Evolutionary conservation across 2,329 filamentous ascomycete species (phyloP).

Genomic region (Zopfia rhizophila): DNA sequence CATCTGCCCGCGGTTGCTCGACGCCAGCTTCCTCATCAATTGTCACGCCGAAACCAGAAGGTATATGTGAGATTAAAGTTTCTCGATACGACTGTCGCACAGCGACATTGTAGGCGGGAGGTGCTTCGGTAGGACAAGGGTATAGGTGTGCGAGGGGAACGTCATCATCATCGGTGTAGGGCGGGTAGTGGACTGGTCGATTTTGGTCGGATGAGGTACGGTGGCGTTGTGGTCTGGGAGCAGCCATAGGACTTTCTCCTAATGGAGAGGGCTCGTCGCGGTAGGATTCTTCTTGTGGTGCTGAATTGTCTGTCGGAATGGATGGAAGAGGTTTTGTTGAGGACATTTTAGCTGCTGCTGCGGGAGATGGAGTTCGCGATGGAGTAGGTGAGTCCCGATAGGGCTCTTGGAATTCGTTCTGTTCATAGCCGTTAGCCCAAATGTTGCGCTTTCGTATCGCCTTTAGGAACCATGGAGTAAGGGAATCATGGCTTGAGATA

Average conservation of each 20-base stretch:
- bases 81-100: conserved; percentile 38
- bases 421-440: background rate
- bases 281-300: conserved; percentile 20
- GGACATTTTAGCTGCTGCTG: conserved; percentile 3
- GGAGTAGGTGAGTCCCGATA: conserved; percentile 26
- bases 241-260: conserved; percentile 1
- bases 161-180: conserved; percentile 35
- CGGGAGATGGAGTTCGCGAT: conserved; percentile 22
- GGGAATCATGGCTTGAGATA: too few species aligned
- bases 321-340: conserved; percentile 24
- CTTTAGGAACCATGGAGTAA: too few species aligned
- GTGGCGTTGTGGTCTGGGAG: conserved; percentile 17
- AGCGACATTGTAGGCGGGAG: conserved; percentile 37
- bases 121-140: conserved; percentile 37
- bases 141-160: conserved; percentile 41
- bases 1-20: conserved; percentile 25
- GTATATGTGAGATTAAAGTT: conserved; percentile 38
- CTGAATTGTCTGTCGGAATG: conserved; percentile 8
- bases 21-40: conserved; percentile 28
- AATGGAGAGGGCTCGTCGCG: conserved; percentile 24
- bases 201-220: conserved; percentile 2
- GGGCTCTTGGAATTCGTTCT: conserved; percentile 19
- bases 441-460: too few species aligned
- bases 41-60: conserved; percentile 13
- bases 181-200: conserved; percentile 4